Conservation (phyloP, 441 rosid genomes). For the Populus hybrid region DNA sequence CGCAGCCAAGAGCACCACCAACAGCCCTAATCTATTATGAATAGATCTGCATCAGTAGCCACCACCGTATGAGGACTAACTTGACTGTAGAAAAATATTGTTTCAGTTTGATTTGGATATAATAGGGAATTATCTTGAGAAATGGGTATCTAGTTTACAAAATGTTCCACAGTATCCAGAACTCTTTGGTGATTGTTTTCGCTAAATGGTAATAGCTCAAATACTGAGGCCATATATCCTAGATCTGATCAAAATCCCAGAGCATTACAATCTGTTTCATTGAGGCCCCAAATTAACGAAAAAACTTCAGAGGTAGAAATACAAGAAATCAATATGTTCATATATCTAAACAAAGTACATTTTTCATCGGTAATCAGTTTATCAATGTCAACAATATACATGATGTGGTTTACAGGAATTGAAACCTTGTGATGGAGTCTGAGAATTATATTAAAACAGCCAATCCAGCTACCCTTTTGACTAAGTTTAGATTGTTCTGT, state of each 20-base stretch:
- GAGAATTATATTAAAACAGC: background rate
- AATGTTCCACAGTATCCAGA: background rate
- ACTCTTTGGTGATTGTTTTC: background rate
- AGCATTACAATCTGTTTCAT: background rate
- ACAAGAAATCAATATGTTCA: background rate
- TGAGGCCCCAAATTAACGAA: background rate
- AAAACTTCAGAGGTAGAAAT: background rate
- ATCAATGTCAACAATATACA: slow-evolving; percentile 7
- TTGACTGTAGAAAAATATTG: background rate
- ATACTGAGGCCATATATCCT: background rate
- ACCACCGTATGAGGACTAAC: background rate
- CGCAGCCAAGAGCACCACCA: no score
- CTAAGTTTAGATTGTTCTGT: background rate
- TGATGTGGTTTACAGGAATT: background rate
- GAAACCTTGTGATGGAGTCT: background rate
- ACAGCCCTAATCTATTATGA: no score
- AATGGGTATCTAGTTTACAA: background rate
- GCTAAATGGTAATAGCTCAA: background rate
- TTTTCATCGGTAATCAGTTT: background rate
- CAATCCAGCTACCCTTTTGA: background rate
- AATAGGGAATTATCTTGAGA: background rate
- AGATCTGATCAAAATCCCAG: background rate
- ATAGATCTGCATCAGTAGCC: background rate
- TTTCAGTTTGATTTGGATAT: background rate
- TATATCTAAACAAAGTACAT: background rate